Evolutionary conservation across 352 stramenopile species (phyloP), one percentile per base, ranked within the genome.

Genomic region (Pythium oligandrum): DNA sequence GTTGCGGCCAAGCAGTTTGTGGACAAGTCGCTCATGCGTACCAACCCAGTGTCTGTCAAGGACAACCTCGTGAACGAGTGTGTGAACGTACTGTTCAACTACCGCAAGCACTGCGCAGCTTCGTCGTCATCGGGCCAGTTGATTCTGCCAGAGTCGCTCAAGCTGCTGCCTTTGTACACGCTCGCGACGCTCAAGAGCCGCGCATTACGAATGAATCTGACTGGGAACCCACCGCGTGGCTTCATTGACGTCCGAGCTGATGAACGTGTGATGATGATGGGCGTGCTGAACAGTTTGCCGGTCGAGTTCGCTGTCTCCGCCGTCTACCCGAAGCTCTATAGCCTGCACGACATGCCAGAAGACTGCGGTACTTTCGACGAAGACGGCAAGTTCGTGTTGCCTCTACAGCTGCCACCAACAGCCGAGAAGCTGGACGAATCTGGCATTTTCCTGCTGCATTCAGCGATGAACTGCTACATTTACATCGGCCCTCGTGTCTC

Each of bases 111-210:
- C 55, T 96, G 89, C 59, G 88, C 90, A 26, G 80, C 86, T n/a
- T 90, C 88, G 42, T 93, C 83, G n/a, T 90, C 86, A 12, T 88
- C 82, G 0, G 88, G 87, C 0, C 90, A 97, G 59, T 80, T 97
- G 30, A 96, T 97, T 39, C 67, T 97, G 17, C 90, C 90, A 10
- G 90, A 97, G 57, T 92, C 88, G 52, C 76, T 97, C 32, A 96
- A 96, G 68, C 55, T 96, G 42, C 60, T 97, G 61, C 90, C 90
- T 35, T 61, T 97, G 26, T 96, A 96, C 78, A 94, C 79, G 32
- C 59, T 96, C 35, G 80, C 79, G 51, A 86, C 86, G 11, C 63
- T 96, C 17, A 97, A 97, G 68, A 91, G 77, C 50, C 75, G 84
- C 33, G 86, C 86, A n/a, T 60, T 97, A 34, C 78, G 89, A 40